A percentile compares a stretch with the other conserved stretches of the same genome.
These are phyloP conservation scores for Neckera pumila DNA, from an alignment of 225 moss, liverwort and hornwort species.

Conservation along the genomic window DNA sequence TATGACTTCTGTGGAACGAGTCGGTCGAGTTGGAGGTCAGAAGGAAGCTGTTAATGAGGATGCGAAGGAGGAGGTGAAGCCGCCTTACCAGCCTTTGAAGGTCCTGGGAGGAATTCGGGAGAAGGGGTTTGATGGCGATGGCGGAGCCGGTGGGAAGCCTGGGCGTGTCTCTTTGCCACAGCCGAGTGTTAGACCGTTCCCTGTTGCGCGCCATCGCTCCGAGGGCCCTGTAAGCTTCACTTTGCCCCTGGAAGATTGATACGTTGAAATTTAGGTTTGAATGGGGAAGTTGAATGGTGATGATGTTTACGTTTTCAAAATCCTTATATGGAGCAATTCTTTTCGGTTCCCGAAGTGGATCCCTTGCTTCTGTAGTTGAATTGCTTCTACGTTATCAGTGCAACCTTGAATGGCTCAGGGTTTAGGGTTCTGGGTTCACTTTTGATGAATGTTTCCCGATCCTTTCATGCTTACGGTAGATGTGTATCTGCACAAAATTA, in stretches of 20 bases:
- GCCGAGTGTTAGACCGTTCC: constrained; percentile 61
- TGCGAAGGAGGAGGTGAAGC: constrained; percentile 14
- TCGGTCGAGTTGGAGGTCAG: not conserved
- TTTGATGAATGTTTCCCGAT: not conserved
- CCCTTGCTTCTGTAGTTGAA: not conserved
- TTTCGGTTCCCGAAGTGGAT: not conserved
- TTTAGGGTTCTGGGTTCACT: not conserved
- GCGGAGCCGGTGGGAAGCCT: not conserved
- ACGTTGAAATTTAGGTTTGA: not conserved
- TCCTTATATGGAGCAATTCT: not conserved
- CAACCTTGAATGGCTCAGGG: not conserved
- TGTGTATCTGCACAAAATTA: not conserved
- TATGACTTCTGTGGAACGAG: constrained; percentile 32
- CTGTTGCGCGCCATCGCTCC: constrained; percentile 84
- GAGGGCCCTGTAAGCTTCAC: constrained; percentile 44
- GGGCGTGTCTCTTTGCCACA: constrained; percentile 31
- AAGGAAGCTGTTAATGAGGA: not conserved
- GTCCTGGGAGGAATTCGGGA: constrained; percentile 71
- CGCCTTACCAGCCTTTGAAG: constrained; percentile 33
- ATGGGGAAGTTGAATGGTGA: not conserved
- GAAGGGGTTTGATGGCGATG: constrained; percentile 53
- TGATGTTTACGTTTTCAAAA: not conserved
- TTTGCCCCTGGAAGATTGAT: not conserved
- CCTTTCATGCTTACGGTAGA: not conserved
- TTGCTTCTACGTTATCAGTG: not conserved